phyloP scores from a whole-genome alignment of 179 eudicot species.

The Silene noctiflora region DNA sequence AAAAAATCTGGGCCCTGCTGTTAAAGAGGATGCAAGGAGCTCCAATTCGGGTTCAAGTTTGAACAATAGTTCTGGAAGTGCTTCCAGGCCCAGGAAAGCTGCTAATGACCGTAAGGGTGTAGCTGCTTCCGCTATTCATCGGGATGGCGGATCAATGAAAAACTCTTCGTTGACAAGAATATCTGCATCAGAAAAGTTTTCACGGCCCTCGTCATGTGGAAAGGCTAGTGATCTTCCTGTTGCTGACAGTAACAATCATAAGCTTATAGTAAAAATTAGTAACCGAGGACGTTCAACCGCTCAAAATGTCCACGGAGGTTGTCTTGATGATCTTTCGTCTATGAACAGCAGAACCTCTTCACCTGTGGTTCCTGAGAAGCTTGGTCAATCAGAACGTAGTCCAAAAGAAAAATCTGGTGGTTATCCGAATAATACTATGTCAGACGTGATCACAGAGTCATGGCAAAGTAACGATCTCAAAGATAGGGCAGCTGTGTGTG shows the following conservation, averaged over 20 bases:
- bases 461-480: slow-evolving; percentile 35
- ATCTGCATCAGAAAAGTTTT: slow-evolving; percentile 45
- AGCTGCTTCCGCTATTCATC: slow-evolving; percentile 6
- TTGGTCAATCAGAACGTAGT: slow-evolving; percentile 37
- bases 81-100: slow-evolving; percentile 51
- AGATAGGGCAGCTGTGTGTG: slow-evolving; percentile 15
- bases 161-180: slow-evolving; percentile 35
- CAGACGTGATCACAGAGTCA: slow-evolving; percentile 6
- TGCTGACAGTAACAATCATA: slow-evolving; percentile 45
- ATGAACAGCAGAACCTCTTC: slow-evolving; percentile 56
- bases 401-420: slow-evolving; percentile 35
- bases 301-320: slow-evolving; percentile 43
- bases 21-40: slow-evolving; percentile 69
- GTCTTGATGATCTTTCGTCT: slow-evolving; percentile 41
- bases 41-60: slow-evolving; percentile 62
- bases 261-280: slow-evolving; percentile 71
- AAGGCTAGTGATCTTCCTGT: slow-evolving; percentile 34
- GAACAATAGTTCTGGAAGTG: slow-evolving; percentile 44
- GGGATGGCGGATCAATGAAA: slow-evolving; percentile 42
- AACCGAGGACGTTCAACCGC: slow-evolving; percentile 69
- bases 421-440: slow-evolving; percentile 12
- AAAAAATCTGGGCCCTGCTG: slow-evolving; percentile 32
- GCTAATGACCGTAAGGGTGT: slow-evolving; percentile 43
- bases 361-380: slow-evolving; percentile 47
- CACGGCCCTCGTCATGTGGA: slow-evolving; percentile 22